These are phyloP conservation scores for Podaxis mareebaensis DNA, from an alignment of 768 basidiomycete species.

Conservation along the genomic window DNA sequence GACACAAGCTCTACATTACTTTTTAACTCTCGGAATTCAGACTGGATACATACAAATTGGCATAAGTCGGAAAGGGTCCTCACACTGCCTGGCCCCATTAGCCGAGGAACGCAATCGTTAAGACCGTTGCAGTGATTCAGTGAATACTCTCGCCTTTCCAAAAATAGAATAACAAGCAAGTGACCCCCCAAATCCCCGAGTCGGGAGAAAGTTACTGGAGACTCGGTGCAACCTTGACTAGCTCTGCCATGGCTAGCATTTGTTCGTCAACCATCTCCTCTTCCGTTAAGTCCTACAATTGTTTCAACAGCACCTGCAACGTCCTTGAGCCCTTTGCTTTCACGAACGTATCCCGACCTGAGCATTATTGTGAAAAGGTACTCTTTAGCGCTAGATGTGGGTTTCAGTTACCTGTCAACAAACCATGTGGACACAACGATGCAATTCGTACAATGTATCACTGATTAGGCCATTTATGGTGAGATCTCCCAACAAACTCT, in stretches of 20 bases:
- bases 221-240: neutral
- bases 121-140: too few species aligned
- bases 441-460: slow-evolving; percentile 36
- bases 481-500: slow-evolving; percentile 43
- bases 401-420: slow-evolving; percentile 9
- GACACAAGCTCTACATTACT: neutral
- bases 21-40: neutral
- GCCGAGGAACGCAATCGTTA: neutral
- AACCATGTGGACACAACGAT: neutral
- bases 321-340: slow-evolving; percentile 30
- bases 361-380: slow-evolving; percentile 39
- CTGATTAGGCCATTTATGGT: slow-evolving; percentile 39
- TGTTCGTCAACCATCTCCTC: slow-evolving; percentile 37
- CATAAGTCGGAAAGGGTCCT: neutral
- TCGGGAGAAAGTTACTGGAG: too few species aligned
- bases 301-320: slow-evolving; percentile 50
- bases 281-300: slow-evolving; percentile 43
- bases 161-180: too few species aligned
- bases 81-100: neutral
- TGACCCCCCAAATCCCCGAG: too few species aligned
- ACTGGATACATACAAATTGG: neutral
- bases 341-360: slow-evolving; percentile 29
- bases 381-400: slow-evolving; percentile 31
- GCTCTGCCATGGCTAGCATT: slow-evolving; percentile 35
- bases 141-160: too few species aligned